Percentiles rank a stretch among this genome's conserved stretches.
phyloP scores from a whole-genome alignment of 768 basidiomycete species.

The Suillus variegatus region DNA sequence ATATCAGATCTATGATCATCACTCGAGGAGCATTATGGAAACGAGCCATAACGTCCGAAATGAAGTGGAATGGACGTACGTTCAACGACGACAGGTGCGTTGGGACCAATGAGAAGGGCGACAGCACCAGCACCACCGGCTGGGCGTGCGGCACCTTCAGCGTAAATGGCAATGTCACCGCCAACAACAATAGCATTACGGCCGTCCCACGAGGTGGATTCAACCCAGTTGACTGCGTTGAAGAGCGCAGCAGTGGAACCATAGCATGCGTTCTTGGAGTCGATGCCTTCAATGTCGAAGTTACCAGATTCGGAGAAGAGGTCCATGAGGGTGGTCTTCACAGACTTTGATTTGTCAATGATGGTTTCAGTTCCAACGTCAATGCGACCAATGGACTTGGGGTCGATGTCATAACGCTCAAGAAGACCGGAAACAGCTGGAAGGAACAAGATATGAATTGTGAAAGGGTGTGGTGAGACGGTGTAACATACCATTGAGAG shows the following conservation, averaged over 20 bases:
- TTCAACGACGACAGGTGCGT: slow-evolving; percentile 93
- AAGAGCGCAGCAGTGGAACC: slow-evolving; percentile 98
- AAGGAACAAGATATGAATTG: slow-evolving; percentile 2
- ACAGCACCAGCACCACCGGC: slow-evolving; percentile 96
- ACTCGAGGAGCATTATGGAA: slow-evolving; percentile 9
- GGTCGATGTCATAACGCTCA: slow-evolving; percentile 94
- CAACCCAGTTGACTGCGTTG: slow-evolving; percentile 99
- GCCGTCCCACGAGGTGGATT: slow-evolving; percentile 95
- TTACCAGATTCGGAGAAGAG: slow-evolving; percentile 93
- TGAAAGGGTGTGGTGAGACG: neutral
- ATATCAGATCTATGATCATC: slow-evolving; percentile 12
- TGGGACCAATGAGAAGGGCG: slow-evolving; percentile 94
- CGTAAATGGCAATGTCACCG: slow-evolving; percentile 98
- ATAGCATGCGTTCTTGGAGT: slow-evolving; percentile 99
- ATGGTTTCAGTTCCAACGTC: slow-evolving; percentile 99
- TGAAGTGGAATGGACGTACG: slow-evolving; percentile 61
- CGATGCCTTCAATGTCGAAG: slow-evolving; percentile 97
- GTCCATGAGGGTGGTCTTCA: slow-evolving; percentile 98
- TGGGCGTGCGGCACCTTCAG: slow-evolving; percentile 91
- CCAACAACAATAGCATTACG: slow-evolving; percentile 96
- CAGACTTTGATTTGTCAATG: slow-evolving; percentile 99
- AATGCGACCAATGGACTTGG: slow-evolving; percentile 93
- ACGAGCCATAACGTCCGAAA: slow-evolving; percentile 41
- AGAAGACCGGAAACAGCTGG: slow-evolving; percentile 87
- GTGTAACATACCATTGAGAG: slow-evolving; percentile 74